These are phyloP conservation scores for Teratosphaeria nubilosa DNA, from an alignment of 2,329 filamentous ascomycete genomes.

Conservation along the genomic window DNA sequence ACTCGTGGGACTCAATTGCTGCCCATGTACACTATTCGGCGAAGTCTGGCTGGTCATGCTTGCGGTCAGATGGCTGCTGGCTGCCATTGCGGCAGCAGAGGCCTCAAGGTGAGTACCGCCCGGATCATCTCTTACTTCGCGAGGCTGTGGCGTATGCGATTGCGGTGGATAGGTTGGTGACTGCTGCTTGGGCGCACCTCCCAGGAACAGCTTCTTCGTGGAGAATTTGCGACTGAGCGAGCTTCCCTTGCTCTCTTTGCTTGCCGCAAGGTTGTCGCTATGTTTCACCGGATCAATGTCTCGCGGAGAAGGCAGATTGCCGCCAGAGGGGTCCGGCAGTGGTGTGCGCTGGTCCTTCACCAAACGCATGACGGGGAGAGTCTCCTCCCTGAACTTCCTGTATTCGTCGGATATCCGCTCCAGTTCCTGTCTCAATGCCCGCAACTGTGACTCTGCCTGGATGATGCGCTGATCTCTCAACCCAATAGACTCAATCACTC, in stretches of 20 bases:
- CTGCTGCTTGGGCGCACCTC: slow-evolving; percentile 39
- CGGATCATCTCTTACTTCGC: slow-evolving; percentile 24
- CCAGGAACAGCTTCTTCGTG: slow-evolving; percentile 43
- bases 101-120: slow-evolving; percentile 32
- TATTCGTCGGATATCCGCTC: slow-evolving; percentile 63
- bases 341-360: slow-evolving; percentile 88
- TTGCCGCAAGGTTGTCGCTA: slow-evolving; percentile 15
- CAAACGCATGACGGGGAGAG: slow-evolving; percentile 79
- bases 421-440: slow-evolving; percentile 53
- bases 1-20: slow-evolving; percentile 37
- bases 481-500: slow-evolving; percentile 80
- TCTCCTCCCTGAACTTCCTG: slow-evolving; percentile 76
- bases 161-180: slow-evolving; percentile 37
- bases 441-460: slow-evolving; percentile 71
- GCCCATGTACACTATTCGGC: slow-evolving; percentile 23
- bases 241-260: slow-evolving; percentile 31
- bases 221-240: slow-evolving; percentile 43
- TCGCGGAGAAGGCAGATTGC: slow-evolving; percentile 23
- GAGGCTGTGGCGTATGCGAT: slow-evolving; percentile 17
- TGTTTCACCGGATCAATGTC: slow-evolving; percentile 19
- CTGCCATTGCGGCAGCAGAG: slow-evolving; percentile 41
- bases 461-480: slow-evolving; percentile 84
- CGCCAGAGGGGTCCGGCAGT: slow-evolving; percentile 48
- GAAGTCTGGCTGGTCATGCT: slow-evolving; percentile 36
- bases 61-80: slow-evolving; percentile 41